Conservation (phyloP, 2,329 filamentous ascomycete genomes). For the Zymoseptoria crescenta region DNA sequence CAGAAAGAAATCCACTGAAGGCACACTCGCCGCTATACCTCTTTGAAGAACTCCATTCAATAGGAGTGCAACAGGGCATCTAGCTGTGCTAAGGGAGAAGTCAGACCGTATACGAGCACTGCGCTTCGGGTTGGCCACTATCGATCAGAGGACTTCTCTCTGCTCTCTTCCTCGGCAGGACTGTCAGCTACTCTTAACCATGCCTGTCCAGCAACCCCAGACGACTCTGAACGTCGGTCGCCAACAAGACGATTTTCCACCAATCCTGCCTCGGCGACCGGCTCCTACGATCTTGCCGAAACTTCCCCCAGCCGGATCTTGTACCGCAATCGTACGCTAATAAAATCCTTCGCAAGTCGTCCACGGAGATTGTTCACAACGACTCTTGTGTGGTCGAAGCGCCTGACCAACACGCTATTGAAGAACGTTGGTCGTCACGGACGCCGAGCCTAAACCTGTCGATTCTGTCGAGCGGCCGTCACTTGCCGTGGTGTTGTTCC, state of each 20-base stretch:
- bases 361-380: background rate
- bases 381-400: background rate
- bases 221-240: too few relatives aligned
- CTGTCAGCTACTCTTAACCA: too few relatives aligned
- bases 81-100: too few relatives aligned
- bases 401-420: background rate
- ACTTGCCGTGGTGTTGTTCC: background rate
- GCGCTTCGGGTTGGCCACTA: too few relatives aligned
- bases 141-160: too few relatives aligned
- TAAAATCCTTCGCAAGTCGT: background rate
- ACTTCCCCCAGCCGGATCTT: background rate
- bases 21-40: too few relatives aligned
- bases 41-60: too few relatives aligned
- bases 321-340: background rate
- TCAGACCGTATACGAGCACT: too few relatives aligned
- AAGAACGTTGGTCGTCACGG: background rate
- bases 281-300: background rate
- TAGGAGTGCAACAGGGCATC: too few relatives aligned
- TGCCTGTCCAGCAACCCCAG: too few relatives aligned
- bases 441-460: background rate
- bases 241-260: background rate
- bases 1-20: background rate
- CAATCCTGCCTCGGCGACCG: background rate
- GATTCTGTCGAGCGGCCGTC: background rate
- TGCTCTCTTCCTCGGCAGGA: too few relatives aligned